These are phyloP conservation scores for Xylariales sp. DNA, from an alignment of 2,329 filamentous ascomycete species.

Conservation along the genomic window DNA sequence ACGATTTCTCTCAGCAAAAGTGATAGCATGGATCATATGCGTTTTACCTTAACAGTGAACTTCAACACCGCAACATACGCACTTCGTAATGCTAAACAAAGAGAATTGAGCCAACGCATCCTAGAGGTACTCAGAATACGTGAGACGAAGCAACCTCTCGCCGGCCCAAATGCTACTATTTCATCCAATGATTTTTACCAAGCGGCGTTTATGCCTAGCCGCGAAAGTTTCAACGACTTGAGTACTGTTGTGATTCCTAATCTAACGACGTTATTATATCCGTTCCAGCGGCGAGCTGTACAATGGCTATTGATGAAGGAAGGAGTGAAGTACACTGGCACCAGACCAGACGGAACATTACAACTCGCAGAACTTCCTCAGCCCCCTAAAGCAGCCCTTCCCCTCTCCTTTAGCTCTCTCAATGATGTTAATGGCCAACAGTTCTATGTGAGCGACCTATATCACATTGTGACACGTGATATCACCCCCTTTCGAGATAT, in stretches of 20 bases:
- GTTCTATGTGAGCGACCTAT: conserved; percentile 65
- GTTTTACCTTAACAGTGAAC: conserved; percentile 52
- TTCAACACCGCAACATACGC: conserved; percentile 57
- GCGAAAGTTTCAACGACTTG: conserved; percentile 52
- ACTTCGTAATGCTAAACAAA: conserved; percentile 49
- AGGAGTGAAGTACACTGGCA: conserved; percentile 62
- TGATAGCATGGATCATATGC: conserved; percentile 46
- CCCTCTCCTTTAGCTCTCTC: conserved; percentile 58
- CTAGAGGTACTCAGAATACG: conserved; percentile 52
- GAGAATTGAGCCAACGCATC: conserved; percentile 51
- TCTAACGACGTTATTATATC: conserved; percentile 68
- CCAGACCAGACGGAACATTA: conserved; percentile 30
- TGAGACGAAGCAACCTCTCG: neutral
- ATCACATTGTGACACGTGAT: conserved; percentile 68
- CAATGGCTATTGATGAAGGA: conserved; percentile 78
- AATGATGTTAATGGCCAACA: conserved; percentile 59
- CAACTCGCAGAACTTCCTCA: conserved; percentile 45
- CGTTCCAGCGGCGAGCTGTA: conserved; percentile 77
- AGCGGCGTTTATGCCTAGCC: conserved; percentile 70
- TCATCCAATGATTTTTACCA: conserved; percentile 74
- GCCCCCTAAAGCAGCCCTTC: conserved; percentile 41
- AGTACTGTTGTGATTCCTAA: conserved; percentile 56
- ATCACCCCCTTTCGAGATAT: conserved; percentile 56
- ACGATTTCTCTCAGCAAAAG: conserved; percentile 49
- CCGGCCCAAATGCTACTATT: conserved; percentile 43